phyloP scores from a whole-genome alignment of 225 moss, liverwort and hornwort genomes.

The Neckera pumila region DNA sequence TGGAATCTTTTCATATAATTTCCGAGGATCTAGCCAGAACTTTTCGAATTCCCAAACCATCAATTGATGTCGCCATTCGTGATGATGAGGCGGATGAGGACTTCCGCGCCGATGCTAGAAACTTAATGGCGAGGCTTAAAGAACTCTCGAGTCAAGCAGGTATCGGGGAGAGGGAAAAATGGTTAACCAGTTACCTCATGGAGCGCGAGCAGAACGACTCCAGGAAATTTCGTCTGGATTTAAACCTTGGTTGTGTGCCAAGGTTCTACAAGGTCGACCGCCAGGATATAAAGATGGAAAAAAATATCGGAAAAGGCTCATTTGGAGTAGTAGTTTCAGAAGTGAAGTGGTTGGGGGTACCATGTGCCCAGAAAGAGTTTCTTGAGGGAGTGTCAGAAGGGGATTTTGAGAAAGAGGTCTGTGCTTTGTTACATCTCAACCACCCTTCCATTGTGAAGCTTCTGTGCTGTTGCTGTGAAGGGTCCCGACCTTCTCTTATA shows the following conservation, averaged over 20 bases:
- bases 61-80: not conserved
- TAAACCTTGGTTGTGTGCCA: too few relatives aligned
- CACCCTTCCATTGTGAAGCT: not conserved
- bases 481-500: not conserved
- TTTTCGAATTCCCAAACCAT: not conserved
- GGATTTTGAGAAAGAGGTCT: not conserved
- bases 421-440: not conserved
- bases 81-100: not conserved
- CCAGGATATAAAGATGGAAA: not conserved
- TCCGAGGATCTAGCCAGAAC: not conserved
- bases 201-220: not conserved
- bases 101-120: not conserved
- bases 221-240: not conserved
- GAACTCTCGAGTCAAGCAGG: not conserved
- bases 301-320: not conserved
- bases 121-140: not conserved
- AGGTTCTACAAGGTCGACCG: not conserved
- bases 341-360: not conserved
- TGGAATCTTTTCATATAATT: not conserved
- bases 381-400: not conserved
- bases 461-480: not conserved
- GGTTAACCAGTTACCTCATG: not conserved
- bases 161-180: not conserved
- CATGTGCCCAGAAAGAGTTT: not conserved
- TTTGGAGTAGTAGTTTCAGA: not conserved